Evolutionary conservation across 2,329 filamentous ascomycete species (phyloP), one percentile per base, ranked within the genome.

Genomic region (Botryotinia globosa): DNA sequence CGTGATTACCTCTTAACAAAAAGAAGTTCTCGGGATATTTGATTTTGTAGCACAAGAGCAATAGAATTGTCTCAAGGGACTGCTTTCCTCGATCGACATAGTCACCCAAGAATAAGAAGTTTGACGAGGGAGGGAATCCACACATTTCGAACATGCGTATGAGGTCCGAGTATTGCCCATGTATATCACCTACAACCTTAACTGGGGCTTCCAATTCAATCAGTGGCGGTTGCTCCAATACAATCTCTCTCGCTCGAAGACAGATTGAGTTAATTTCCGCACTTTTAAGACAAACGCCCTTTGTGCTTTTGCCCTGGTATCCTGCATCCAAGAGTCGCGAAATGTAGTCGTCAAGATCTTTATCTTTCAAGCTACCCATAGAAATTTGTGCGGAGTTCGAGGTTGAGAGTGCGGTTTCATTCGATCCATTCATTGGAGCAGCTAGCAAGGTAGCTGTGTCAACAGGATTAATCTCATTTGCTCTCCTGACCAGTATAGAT

Each of bases 71-170:
- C 83, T 98, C 95, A 74, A 98, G 85, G 59, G 93, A 97, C 82
- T 98, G 94, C 85, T 98, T 98, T 78, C 95, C 95, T 71, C 95
- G 91, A 82, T 98, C 95, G 79, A 98, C 95, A 81, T 98, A 98
- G 82, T 98, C 95, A 69, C 95, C 95, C 6, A 98, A 86, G 83
- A 98, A 98, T 68, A 98, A 87, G 80, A 94, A 98, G 84, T 98
- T 98, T 56, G 94, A 89, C 75, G 89, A 91, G 2, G 95, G 95
- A 12, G 95, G 95, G 80, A 98, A 98, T 8, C 95, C 95, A 81
- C 95, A 98, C 94, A 98, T 98, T 82, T 98, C 95, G 80, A 98
- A 98, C 88, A 98, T 93, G 75, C 95, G 91, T 79, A 98, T 97
- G 69, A 98, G 85, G 82, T 98, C 95, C 18, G 94, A 97, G 82